These are phyloP conservation scores for Boletus edulis DNA, from an alignment of 768 basidiomycete genomes.

Conservation along the genomic window DNA sequence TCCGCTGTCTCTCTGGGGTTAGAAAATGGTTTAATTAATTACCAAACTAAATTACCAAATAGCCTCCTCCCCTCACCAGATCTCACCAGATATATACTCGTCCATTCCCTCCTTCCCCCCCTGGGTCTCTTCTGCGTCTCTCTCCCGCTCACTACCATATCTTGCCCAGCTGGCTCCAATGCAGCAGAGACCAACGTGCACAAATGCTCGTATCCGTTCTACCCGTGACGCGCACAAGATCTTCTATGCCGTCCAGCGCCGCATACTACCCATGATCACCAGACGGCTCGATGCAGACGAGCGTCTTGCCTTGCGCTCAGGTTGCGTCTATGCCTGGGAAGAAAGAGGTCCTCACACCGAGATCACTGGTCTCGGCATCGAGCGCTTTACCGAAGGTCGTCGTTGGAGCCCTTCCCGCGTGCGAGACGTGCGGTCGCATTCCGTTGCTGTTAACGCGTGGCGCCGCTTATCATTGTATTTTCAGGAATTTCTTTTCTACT, in stretches of 20 bases:
- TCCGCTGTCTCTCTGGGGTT: constrained; percentile 14
- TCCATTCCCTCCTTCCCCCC: constrained; percentile 18
- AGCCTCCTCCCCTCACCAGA: constrained; percentile 25
- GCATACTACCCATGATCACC: constrained; percentile 67
- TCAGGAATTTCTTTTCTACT: constrained; percentile 85
- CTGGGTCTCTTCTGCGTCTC: neutral
- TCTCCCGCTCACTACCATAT: constrained; percentile 14
- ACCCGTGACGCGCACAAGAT: constrained; percentile 79
- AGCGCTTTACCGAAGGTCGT: constrained; percentile 81
- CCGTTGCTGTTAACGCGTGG: constrained; percentile 1
- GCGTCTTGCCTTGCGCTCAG: constrained; percentile 48
- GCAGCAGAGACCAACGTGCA: constrained; percentile 70
- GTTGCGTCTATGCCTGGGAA: constrained; percentile 63
- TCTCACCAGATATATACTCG: constrained; percentile 34
- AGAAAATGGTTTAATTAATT: constrained; percentile 39
- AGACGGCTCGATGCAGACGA: constrained; percentile 78
- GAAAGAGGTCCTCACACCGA: constrained; percentile 72
- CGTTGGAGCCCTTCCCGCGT: constrained; percentile 84
- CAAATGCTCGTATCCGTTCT: constrained; percentile 70
- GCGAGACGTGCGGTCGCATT: constrained; percentile 57
- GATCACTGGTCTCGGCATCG: constrained; percentile 77
- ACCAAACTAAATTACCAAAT: constrained; percentile 34
- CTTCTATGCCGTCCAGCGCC: constrained; percentile 67
- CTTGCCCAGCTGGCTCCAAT: constrained; percentile 29
- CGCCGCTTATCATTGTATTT: constrained; percentile 14